These are phyloP conservation scores for Hypoxylon sp. DNA, from an alignment of 2,329 filamentous ascomycete species.

Conservation along the genomic window DNA sequence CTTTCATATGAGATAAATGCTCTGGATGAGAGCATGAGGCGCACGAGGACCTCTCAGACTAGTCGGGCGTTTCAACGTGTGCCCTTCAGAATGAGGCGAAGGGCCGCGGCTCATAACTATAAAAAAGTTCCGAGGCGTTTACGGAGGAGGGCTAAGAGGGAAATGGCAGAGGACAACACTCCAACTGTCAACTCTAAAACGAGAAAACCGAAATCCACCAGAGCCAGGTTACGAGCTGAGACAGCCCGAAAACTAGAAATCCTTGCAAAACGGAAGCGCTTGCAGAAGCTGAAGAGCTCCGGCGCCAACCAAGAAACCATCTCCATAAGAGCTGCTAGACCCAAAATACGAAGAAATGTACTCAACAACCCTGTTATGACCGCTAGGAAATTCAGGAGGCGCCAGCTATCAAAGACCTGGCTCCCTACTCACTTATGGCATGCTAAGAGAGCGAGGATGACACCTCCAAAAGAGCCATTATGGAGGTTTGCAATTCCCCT, in stretches of 20 bases:
- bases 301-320: conserved; percentile 56
- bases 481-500: conserved; percentile 92
- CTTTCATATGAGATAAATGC: conserved; percentile 92
- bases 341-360: conserved; percentile 79
- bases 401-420: conserved; percentile 92
- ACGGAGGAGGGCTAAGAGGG: conserved; percentile 74
- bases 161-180: conserved; percentile 93
- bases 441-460: conserved; percentile 92
- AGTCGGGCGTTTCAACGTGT: conserved; percentile 92
- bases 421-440: conserved; percentile 95
- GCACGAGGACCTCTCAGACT: conserved; percentile 73
- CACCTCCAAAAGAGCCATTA: conserved; percentile 80
- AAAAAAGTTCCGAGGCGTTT: conserved; percentile 88
- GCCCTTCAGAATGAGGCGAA: conserved; percentile 83
- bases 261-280: conserved; percentile 69
- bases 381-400: conserved; percentile 80
- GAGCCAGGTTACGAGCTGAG: conserved; percentile 77
- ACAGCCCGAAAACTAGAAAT: conserved; percentile 79
- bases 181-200: conserved; percentile 79
- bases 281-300: conserved; percentile 55
- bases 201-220: conserved; percentile 72
- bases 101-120: conserved; percentile 95
- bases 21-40: conserved; percentile 84
- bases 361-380: conserved; percentile 74
- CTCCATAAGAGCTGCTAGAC: conserved; percentile 63